Percentiles rank a stretch among this genome's conserved stretches.
Conservation (phyloP, 805 yeast species). For the Candida jianshihensis region DNA sequence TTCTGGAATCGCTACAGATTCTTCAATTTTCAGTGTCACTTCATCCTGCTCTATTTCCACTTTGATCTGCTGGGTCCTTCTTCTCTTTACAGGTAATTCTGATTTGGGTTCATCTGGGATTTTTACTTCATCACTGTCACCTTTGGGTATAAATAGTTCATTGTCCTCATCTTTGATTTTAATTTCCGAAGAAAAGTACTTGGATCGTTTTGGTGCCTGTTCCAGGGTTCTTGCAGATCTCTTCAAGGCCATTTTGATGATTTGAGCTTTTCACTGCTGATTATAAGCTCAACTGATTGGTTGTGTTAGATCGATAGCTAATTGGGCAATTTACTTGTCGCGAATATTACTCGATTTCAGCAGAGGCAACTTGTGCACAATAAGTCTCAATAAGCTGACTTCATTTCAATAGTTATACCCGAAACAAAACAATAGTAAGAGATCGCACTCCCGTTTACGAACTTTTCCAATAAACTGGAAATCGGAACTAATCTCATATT, state of each 20-base stretch:
- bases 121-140: neutral
- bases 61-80: neutral
- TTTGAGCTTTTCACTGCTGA: neutral
- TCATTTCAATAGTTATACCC: too few relatives aligned
- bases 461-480: too few relatives aligned
- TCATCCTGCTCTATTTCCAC: neutral
- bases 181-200: neutral
- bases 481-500: too few relatives aligned
- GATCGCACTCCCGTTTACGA: too few relatives aligned
- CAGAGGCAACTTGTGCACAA: too few relatives aligned
- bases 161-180: neutral
- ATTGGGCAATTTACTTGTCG: too few relatives aligned
- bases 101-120: neutral
- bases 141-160: neutral
- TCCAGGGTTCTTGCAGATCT: too few relatives aligned
- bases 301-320: neutral
- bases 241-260: neutral
- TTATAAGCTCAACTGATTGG: neutral
- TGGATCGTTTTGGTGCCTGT: too few relatives aligned
- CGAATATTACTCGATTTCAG: too few relatives aligned
- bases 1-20: neutral
- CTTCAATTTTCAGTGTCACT: neutral
- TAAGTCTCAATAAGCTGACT: too few relatives aligned
- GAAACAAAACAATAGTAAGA: too few relatives aligned
- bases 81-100: neutral